Base-by-base conservation (phyloP, 257 asterid genomes). In the Solanum commersonii region DNA sequence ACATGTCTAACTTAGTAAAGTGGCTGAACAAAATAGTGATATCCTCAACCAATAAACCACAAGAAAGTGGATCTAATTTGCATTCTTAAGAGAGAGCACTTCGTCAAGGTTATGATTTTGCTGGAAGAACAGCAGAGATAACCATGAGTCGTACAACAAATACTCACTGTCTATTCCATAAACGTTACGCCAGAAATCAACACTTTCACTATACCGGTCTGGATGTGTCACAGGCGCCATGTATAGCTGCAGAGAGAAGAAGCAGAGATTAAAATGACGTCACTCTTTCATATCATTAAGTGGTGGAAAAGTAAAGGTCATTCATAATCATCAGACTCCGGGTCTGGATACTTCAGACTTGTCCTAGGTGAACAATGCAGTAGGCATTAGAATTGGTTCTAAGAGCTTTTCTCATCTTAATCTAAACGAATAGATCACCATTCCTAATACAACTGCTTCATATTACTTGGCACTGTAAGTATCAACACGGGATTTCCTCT, bases 141-240 rank as follows among this genome's bases (percentile, higher is more conserved):
- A 79, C 84, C 35, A 88, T 83, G 76, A 68, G 84, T 84, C 72
- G 27, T 38, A 73, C 87, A 33, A 73, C 37, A 86, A 86, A 56
- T 33, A 94, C 99, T 95, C 93, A 97, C 99, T 97, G 91, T 97
- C 98, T 85, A 97, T 97, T 91, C 99, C 99, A 88, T 97, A 97
- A 67, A 97, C 98, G 89, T 93, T 93, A 89, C 95, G 98, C 99
- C 99, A 97, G 90, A 97, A 97, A 90, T 96, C 99, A 90, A 97
- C 90, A 85, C 98, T 97, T 56, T 93, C 96, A 87, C 90, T 87
- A 72, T 97, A 97, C 86, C 99, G 94, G 85, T 94, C 98, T 14
- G 98, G 96, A 91, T 93, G 95, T 79, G 99, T 92, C 85, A 97
- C 93, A 29, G 99, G 99, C 59, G 99, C 99, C 98, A 96, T 94